Base-by-base conservation (phyloP, 768 basidiomycete genomes). In the Rhizopogon vesiculosus region DNA sequence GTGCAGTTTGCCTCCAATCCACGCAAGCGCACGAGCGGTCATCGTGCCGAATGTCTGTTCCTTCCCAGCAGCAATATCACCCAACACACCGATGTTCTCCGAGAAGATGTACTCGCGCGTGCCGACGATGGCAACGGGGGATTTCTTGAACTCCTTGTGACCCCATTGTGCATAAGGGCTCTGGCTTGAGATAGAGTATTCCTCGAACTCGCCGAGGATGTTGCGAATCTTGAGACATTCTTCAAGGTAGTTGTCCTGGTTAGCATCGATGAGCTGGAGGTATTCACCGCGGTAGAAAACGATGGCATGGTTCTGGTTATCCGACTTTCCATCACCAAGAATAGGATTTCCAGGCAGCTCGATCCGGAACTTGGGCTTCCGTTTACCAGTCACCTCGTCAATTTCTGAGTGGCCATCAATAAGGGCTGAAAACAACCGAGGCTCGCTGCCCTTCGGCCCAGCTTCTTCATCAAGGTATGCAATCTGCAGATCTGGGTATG, bases 81-180 rank as follows among this genome's bases (percentile, higher is more conserved):
- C 97, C 57, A 99, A 81, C 38, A 99, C 92, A 78, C 97, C 97
- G 63, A 98, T 98, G 70, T 98, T 98, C 78, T 98, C 97, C 51
- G 97, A 98, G 78, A 99, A 99, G 68, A 99, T 98, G 75, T 99
- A 99, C 75, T 99, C 97, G 70, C 97, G 87, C 5, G 97, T 97
- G 65, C 97, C 97, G 59, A 99, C 84, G 69, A 99, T 99, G 31
- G 97, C 97, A 56, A 99, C 93, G 18, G 96, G 97, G 25, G 88
- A 76, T 67, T 86, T 91, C 57, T 76, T 78, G 72, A 97, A 95
- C 67, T 97, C 93, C 71, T 95, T 91, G 72, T 94, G 91, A 18
- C 91, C 91, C 87, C 91, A 93, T 66, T 92, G 92, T 5, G 92
- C 91, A 69, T 99, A 99, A 9, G 97, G 97, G 66, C 89, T 93